phyloP scores from a whole-genome alignment of 257 asterid genomes.

The Fraxinus excelsior region DNA sequence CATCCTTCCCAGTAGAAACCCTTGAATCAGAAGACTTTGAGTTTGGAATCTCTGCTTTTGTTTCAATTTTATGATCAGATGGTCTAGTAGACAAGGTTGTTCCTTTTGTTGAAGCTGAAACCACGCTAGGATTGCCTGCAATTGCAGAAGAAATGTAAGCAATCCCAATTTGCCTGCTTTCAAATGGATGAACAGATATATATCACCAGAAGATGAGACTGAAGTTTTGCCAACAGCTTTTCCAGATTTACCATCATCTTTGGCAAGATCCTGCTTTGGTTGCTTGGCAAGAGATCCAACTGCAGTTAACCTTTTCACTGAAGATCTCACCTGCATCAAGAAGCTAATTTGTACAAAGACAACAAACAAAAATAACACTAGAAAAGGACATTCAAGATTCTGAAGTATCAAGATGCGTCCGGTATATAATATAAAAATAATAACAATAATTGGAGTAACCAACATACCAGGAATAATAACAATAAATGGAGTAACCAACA shows the following conservation, averaged over 20 bases:
- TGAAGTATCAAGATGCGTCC: background rate
- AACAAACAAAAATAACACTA: constrained; percentile 16
- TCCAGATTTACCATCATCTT: constrained; percentile 73
- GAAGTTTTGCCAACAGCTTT: constrained; percentile 58
- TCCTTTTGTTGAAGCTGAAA: constrained; percentile 51
- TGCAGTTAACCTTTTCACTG: constrained; percentile 61
- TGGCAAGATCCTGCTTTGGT: constrained; percentile 62
- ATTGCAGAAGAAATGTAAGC: constrained; percentile 45
- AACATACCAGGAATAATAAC: background rate
- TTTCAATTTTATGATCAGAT: constrained; percentile 53
- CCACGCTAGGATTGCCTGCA: constrained; percentile 53
- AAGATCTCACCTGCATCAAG: constrained; percentile 57
- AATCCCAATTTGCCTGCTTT: constrained; percentile 36
- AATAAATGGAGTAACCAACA: background rate
- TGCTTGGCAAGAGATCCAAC: constrained; percentile 72
- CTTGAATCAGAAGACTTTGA: constrained; percentile 58
- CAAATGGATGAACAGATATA: constrained; percentile 30
- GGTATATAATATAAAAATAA: background rate
- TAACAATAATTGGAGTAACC: background rate
- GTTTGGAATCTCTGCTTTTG: constrained; percentile 48
- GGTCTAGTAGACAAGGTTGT: constrained; percentile 49
- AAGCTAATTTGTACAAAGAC: constrained; percentile 9
- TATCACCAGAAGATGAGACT: constrained; percentile 46
- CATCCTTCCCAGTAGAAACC: constrained; percentile 63
- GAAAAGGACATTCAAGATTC: constrained; percentile 11